A percentile compares a stretch with the other conserved stretches of the same genome.
These are phyloP conservation scores for Trichosanthes cucumerina DNA, from an alignment of 306 rosid species.

Conservation along the genomic window DNA sequence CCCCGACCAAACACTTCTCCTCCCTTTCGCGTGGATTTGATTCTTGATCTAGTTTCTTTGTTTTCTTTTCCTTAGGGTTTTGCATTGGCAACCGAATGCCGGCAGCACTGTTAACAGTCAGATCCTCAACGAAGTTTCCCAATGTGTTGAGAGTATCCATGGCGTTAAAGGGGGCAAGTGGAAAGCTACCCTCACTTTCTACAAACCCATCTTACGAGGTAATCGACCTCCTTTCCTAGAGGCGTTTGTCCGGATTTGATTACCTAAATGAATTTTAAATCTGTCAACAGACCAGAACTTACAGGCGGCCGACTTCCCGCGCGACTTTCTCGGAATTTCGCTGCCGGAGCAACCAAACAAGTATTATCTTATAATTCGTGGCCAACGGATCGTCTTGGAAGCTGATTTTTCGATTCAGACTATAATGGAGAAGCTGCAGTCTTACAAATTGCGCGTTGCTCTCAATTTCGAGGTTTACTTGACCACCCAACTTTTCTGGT, in stretches of 20 bases:
- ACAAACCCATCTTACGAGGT: conserved; percentile 82
- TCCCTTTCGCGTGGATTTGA: not conserved
- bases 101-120: conserved; percentile 61
- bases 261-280: not conserved
- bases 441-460: conserved; percentile 63
- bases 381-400: conserved; percentile 60
- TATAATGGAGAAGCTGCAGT: conserved; percentile 90
- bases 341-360: conserved; percentile 71
- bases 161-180: conserved; percentile 82
- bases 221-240: not conserved
- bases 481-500: no score
- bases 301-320: conserved; percentile 42
- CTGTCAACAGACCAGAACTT: conserved; percentile 31
- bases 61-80: conserved; percentile 35
- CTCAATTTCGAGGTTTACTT: conserved; percentile 67
- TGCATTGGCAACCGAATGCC: conserved; percentile 86
- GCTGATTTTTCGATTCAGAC: conserved; percentile 67
- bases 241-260: not conserved
- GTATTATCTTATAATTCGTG: conserved; percentile 67
- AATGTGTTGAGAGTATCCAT: conserved; percentile 68
- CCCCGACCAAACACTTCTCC: not conserved
- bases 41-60: not conserved
- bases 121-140: conserved; percentile 71
- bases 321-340: conserved; percentile 68
- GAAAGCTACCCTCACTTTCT: conserved; percentile 79